Base-by-base conservation (phyloP, 2,329 filamentous ascomycete species). In the Monilinia polystroma region DNA sequence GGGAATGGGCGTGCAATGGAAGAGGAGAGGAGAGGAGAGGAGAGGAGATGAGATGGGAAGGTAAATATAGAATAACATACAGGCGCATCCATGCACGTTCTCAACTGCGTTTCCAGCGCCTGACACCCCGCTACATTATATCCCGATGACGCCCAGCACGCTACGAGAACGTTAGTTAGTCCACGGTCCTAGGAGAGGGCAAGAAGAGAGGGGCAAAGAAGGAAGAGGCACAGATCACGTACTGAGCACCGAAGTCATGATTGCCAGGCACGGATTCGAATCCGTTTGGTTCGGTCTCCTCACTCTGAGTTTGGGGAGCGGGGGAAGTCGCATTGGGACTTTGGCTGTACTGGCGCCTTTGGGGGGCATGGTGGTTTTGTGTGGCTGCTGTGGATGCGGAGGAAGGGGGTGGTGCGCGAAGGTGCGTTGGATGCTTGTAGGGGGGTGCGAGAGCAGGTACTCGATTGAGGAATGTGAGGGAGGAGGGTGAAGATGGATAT, bases 61-160 rank as follows among this genome's bases (percentile, higher is more conserved):
- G 49, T 38, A 29, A 2, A 29, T 23, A 23, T 16, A 35, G 20
- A n/a, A 18, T 38, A 38, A 82, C 82, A 75, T 83, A 90, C 87
- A 70, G 89, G 88, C 66, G 85, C 85, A 81, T 98, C 94, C 92
- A 97, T 97, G 80, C 87, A 90, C 43, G 79, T 78, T 38, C 88
- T 84, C 68, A 90, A 80, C 64, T 86, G 81, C 66, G 82, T 81
- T 78, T 89, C 87, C 71, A 89, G 76, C 53, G 81, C 80, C 32
- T 81, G 81, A 76, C 87, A 89, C 49, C 85, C 86, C 16, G 82
- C 76, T 7, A 84, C 81, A 76, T 80, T 89, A 79, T 89, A 89
- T 58, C 91, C 91, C 41, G 88, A 85, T 2, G 91, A 93, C 1
- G 91, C 91, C 91, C 91, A 95, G 79, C 91, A 95, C 70, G 90